phyloP scores from a whole-genome alignment of 2,329 filamentous ascomycete species.

The Teratosphaeria pseudoeucalypti region DNA sequence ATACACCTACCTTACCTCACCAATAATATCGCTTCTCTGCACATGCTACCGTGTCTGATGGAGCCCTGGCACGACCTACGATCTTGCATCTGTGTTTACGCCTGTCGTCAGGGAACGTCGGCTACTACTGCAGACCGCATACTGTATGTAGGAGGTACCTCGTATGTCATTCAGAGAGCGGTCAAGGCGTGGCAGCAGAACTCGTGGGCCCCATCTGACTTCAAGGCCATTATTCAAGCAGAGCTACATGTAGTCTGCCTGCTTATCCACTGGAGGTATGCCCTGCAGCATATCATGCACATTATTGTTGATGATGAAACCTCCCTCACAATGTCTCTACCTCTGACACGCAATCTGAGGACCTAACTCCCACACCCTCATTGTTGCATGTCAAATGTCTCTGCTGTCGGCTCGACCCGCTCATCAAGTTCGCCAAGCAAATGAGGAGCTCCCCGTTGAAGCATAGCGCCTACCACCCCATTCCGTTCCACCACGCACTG shows the following conservation, averaged over 20 bases:
- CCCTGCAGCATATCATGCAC: no score
- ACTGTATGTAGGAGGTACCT: neutral
- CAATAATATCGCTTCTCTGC: neutral
- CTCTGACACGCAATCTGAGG: no score
- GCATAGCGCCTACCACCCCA: neutral
- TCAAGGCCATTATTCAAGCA: no score
- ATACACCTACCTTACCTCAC: neutral
- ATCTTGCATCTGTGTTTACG: neutral
- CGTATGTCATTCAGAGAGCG: neutral
- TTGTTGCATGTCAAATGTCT: neutral
- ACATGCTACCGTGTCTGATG: neutral
- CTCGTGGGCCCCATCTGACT: neutral
- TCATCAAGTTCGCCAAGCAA: neutral
- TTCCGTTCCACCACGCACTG: neutral
- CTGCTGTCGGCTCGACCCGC: neutral
- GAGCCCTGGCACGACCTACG: neutral
- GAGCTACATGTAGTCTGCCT: no score
- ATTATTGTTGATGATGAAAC: neutral
- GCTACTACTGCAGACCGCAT: neutral
- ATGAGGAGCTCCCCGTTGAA: neutral
- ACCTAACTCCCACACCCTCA: neutral
- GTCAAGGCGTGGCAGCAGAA: neutral
- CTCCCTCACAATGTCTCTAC: no score
- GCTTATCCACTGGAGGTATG: no score
- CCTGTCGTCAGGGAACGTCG: neutral